A percentile compares a stretch with the other conserved stretches of the same genome.
phyloP scores from a whole-genome alignment of 169 alveolate genomes.

The Plasmodium vivax region DNA sequence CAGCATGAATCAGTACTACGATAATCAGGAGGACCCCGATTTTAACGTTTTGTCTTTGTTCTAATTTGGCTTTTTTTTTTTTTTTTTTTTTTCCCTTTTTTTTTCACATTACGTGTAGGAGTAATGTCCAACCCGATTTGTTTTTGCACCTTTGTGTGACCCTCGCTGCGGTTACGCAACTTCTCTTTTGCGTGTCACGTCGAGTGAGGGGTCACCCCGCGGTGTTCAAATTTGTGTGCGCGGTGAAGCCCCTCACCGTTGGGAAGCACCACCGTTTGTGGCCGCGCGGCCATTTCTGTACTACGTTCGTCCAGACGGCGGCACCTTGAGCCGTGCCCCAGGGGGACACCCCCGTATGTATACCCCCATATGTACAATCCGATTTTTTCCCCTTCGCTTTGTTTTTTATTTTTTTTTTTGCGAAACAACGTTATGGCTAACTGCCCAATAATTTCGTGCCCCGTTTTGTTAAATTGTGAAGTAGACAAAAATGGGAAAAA shows the following conservation, averaged over 20 bases:
- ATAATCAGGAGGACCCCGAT: slow-evolving; percentile 17
- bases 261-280: neutral
- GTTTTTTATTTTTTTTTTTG: neutral
- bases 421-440: neutral
- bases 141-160: neutral
- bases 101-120: neutral
- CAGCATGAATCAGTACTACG: neutral
- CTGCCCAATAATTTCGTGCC: neutral
- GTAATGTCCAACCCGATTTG: neutral
- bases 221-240: neutral
- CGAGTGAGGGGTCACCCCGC: neutral
- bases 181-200: neutral
- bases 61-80: slow-evolving; percentile 9
- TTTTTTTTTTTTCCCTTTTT: too few relatives aligned
- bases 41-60: slow-evolving; percentile 41
- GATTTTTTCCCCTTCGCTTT: neutral
- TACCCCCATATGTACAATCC: neutral
- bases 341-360: neutral
- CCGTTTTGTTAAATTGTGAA: neutral
- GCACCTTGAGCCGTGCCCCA: neutral
- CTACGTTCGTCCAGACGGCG: neutral
- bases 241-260: neutral
- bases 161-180: neutral
- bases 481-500: neutral
- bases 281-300: neutral